Evolutionary conservation across 192 early-diverging fungal genomes (phyloP), one percentile per base, ranked within the genome.

Genomic region (Rhizoclosmatium globosum): DNA sequence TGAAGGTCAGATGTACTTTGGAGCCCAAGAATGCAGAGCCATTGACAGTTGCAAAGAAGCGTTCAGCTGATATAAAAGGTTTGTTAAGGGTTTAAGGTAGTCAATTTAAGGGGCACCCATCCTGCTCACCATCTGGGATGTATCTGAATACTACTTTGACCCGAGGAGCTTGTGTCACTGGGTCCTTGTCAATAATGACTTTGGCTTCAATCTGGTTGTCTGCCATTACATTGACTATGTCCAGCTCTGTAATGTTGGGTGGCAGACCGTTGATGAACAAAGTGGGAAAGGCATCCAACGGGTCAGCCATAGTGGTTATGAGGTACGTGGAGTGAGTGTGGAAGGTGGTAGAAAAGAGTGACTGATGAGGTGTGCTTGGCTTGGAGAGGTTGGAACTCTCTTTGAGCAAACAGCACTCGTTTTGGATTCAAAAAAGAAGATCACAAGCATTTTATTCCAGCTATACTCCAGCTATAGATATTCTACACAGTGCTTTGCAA

Each of bases 21-120:
- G 80, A 76, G 61, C 87, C 87, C 0, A 88, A 78, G 77, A 88
- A 88, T 80, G 84, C 78, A 45, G 81, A 81, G 61, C 79, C 82
- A 69, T 88, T 88, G 68, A 88, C 83, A 13, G 87, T 88, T 17
- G 87, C 87, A 65, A 72, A 88, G 76, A 86, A 86, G 45, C 83
- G 74, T 66, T 86, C 85, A 57, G 87, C 86, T 85, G 68, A 23
- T 44, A 71, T 57, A 71, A 31, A 9, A 23, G 23, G 60, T 7
- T 53, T 53, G 6, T 68, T 68, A 68, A 68, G 69, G 50, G 15
- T 68, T 2, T n/a, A 19, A 13, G 21, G 66, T n/a, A 47, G 39
- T n/a, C 68, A 69, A 45, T 44, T n/a, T 21, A 7, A 68, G 43
- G 46, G 13, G 67, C 19, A 44, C 50, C 4, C 9, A 62, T 31